Percentiles rank a stretch among this genome's conserved stretches.
phyloP scores from a whole-genome alignment of 1,284 basidiomycete species.

The Mycena citricolor region DNA sequence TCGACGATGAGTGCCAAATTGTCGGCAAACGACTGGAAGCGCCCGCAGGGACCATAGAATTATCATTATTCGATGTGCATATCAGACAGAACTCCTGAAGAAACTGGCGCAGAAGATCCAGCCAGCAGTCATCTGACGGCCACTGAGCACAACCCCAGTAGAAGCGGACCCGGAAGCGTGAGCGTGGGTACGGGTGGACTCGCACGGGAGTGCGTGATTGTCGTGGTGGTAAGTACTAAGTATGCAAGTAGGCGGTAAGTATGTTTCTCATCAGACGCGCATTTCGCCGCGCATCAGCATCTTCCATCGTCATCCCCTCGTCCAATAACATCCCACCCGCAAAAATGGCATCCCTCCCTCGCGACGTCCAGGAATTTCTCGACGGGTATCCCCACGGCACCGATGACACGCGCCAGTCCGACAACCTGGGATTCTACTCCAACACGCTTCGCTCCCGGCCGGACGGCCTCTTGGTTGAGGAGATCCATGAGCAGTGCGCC shows the following conservation, averaged over 20 bases:
- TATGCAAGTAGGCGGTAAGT: not conserved
- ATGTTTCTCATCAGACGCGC: constrained; percentile 9
- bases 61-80: too few species aligned
- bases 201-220: too few species aligned
- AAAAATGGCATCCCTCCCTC: constrained; percentile 40
- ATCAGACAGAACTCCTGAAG: too few species aligned
- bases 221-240: too few species aligned
- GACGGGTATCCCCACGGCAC: constrained; percentile 52
- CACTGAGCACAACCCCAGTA: too few species aligned
- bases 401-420: constrained; percentile 40
- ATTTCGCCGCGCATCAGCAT: constrained; percentile 2
- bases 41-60: too few species aligned
- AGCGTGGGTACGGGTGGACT: too few species aligned
- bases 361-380: constrained; percentile 64
- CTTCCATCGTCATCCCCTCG: constrained; percentile 2
- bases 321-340: not conserved
- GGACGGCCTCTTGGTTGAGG: constrained; percentile 60
- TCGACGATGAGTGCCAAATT: too few species aligned
- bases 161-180: too few species aligned
- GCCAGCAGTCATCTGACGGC: too few species aligned
- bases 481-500: constrained; percentile 59
- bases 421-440: constrained; percentile 66
- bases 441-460: constrained; percentile 59
- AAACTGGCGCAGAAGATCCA: too few species aligned
- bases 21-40: too few species aligned